Evolutionary conservation across 2,329 filamentous ascomycete species (phyloP), one percentile per base, ranked within the genome.

Genomic region (Cytospora mali): DNA sequence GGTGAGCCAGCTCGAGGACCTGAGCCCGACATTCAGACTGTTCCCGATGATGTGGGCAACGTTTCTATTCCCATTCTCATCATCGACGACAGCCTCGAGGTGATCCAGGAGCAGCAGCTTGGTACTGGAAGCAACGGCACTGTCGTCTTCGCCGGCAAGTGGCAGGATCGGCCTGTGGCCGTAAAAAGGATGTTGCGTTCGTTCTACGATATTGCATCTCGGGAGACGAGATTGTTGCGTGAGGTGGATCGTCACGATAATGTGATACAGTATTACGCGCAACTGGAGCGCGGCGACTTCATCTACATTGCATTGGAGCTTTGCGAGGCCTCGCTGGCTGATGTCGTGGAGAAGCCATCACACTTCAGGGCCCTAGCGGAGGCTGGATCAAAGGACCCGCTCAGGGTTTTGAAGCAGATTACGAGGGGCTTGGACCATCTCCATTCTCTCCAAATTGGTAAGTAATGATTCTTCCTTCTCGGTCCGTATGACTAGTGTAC

Each of bases 181-280:
- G 92, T 99, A 54, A 99, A 99, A 80, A 88, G 95, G 35, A 96
- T 99, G 92, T 81, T 98, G 65, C 92, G 94, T 35, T 92, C 97
- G 69, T 97, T 97, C 70, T 97, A 93, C 73, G 94, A 97, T 67
- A 91, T 99, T 69, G 95, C 95, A 0, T 93, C 92, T 13, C 93
- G 97, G 71, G 95, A 99, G 76, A 96, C 97, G 1, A 90, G 90
- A 64, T 81, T 98, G 58, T 78, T 99, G 13, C 85, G 96, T 64
- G 93, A 97, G 74, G 97, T 93, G 71, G 95, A 99, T 69, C 91
- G 97, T 70, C 95, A 99, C 71, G 89, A 90, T 14, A 98, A 99
- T 74, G 94, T 99, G 49, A 96, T 99, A 67, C 92, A 94, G 46
- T 99, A 99, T 73, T 97, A 92, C 71, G 93, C 93, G 55, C 93